These are phyloP conservation scores for Graphiopsis chlorocephala DNA, from an alignment of 2,329 filamentous ascomycete species.

Conservation along the genomic window DNA sequence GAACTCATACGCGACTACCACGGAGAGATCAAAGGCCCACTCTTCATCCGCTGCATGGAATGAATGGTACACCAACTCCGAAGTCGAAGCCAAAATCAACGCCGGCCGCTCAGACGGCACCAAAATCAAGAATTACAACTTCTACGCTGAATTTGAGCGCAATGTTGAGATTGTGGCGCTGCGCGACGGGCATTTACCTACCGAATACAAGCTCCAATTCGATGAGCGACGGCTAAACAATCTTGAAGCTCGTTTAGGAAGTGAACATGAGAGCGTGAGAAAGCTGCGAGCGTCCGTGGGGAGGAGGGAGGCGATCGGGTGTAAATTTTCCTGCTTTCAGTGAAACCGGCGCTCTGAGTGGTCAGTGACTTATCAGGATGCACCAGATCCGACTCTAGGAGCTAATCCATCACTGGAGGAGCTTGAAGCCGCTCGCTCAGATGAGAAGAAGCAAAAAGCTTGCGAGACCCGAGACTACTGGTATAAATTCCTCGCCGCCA, in stretches of 20 bases:
- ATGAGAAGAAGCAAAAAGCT: not conserved
- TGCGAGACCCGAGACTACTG: constrained; percentile 6
- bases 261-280: not conserved
- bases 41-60: not conserved
- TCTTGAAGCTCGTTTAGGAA: not conserved
- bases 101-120: not conserved
- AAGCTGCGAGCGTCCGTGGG: not conserved
- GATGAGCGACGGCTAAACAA: not conserved
- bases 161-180: not conserved
- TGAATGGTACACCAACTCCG: constrained; percentile 9
- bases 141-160: not conserved
- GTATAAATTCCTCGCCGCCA: not conserved
- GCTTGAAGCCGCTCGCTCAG: constrained; percentile 3
- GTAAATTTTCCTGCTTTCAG: not conserved
- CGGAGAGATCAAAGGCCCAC: not conserved
- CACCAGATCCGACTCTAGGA: not conserved
- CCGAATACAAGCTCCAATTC: not conserved
- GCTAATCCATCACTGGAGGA: not conserved
- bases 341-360: not conserved
- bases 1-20: not conserved
- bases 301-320: not conserved
- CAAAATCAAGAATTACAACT: not conserved
- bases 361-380: not conserved
- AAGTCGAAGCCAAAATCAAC: constrained; percentile 7
- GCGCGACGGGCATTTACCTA: not conserved